Base-by-base conservation (phyloP, 768 basidiomycete species). In the Boletus tylopilopsis region DNA sequence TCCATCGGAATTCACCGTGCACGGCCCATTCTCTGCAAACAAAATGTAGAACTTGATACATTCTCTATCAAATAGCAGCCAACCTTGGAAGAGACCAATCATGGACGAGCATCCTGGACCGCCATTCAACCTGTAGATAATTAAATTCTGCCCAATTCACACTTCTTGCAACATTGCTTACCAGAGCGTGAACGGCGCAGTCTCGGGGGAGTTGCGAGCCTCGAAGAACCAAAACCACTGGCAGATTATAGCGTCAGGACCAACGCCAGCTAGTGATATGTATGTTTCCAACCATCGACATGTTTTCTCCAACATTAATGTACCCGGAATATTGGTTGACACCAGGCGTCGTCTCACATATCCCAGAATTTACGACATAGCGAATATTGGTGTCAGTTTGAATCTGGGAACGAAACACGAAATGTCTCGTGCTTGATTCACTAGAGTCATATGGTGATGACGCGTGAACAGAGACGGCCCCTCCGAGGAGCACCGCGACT, bases 181-280 rank as follows among this genome's bases (percentile, higher is more conserved):
- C 83, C 84, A 86, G 19, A 85, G 69, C 2, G 82, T 82, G 57
- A 87, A 80, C 0, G 84, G 84, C 0, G 83, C 82, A 2, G 74
- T 81, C 41, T 82, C 78, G 0, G 83, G 80, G 2, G 73, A 68
- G 29, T 77, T 66, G 13, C 85, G 74, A 2, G 84, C 75, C 53
- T 81, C 85, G 46, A 86, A 87, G 64, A 85, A 86, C 81, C 84
- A 86, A 58, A 85, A 86, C 81, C 81, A 85, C 83, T 84, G 47
- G 13, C 36, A 45, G 30, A 25, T 11, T 13, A 10, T 36, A 7
- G 21, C 24, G 34, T 64, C 5, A 63, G 38, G 12, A 25, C 7
- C 15, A 13, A 16, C 10, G 2, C 33, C 13, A 27, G 27, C n/a
- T 19, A 22, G 25, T 4, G n/a, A 32, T 2, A 15, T 13, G n/a